Base-by-base conservation (phyloP, 148 eudicot genomes). In the Tetragonia tetragonoides region DNA sequence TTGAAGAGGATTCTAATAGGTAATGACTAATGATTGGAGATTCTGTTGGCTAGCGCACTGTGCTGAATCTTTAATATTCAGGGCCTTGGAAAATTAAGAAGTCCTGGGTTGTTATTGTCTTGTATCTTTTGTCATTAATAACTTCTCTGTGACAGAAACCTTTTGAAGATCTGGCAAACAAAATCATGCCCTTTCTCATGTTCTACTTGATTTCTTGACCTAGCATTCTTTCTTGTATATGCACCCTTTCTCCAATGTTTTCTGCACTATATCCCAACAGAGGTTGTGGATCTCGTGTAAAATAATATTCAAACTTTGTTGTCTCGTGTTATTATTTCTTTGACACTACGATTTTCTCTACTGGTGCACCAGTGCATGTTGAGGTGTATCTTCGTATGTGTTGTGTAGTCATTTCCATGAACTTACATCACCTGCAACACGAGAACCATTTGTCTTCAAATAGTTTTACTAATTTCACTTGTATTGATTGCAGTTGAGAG, bases 401-500 rank as follows among this genome's bases (percentile, higher is more conserved):
- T n/a, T 9, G 63, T 7, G 39, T 38, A 49, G 18, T 3, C 47
- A 23, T 64, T 62, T 38, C 14, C 21, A 18, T 75, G n/a, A 38
- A 24, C 60, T 16, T 66, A 44, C 12, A 68, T 56, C 18, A 23
- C 41, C 44, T 23, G 12, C 49, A 47, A 37, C 39, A 9, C 14
- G 3, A n/a, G 21, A 12, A 14, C 10, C 28, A 11, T 41, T 72
- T 7, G 51, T 42, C 21, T 20, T 14, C 70, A 56, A 44, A n/a
- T 70, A n/a, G 12, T 10, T 39, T 49, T 18, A 42, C 76, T 14
- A 44, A 70, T 21, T 6, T 28, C 41, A 49, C 28, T 70, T 76
- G 42, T 70, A 20, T 62, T 61, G 38, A 68, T 3, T 63, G 79
- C 85, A 82, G 85, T 64, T 78, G 75, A 49, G 83, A 61, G 75